Base-by-base conservation (phyloP, 2,329 filamentous ascomycete species). In the Phialemonium atrogriseum region DNA sequence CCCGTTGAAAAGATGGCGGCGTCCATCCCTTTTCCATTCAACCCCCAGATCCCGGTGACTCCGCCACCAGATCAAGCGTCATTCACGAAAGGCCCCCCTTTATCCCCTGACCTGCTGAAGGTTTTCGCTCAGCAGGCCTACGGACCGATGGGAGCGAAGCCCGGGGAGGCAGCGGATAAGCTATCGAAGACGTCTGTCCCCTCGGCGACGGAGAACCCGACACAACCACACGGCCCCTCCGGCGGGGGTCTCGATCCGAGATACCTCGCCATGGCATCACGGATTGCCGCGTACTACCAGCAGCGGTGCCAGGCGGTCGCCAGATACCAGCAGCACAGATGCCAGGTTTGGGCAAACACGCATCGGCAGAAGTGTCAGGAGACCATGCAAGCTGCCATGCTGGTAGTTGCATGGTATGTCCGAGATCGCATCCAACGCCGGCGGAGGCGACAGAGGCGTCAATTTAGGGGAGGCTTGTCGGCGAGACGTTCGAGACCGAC, bases 401-500 rank as follows among this genome's bases (percentile, higher is more conserved):
- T 68, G 14, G 59, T 67, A 4, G 61, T 68, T 19, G 64, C 64
- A 10, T 68, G 64, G 64, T 66, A 68, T 41, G 58, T 66, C 25
- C 58, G 64, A 25, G 64, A 67, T 41, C 59, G 62, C 19, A 63
- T 67, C 41, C 51, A 57, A 36, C 55, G 63, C 19, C 53, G 62
- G 17, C 54, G 62, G 25, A 53, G 51, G 41, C 49, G 56, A 31
- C 51, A 59, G 44, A 63, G 58, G 51, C 53, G 58, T 12, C 46
- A 49, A 12, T 68, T 68, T 42, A 52, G 53, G 32, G 49, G 52
- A 7, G 60, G 58, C 10, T 49, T 67, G 34, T 49, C 47, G 28
- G 50, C 54, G 34, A 50, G 50, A 39, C 49, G 33, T 8, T 22
- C 20, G 27, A 24, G 32, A 17, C 17, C 16, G 11, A 3, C 21